Base-by-base conservation (phyloP, 176 grass and related monocot species). In the Oryza rufipogon region DNA sequence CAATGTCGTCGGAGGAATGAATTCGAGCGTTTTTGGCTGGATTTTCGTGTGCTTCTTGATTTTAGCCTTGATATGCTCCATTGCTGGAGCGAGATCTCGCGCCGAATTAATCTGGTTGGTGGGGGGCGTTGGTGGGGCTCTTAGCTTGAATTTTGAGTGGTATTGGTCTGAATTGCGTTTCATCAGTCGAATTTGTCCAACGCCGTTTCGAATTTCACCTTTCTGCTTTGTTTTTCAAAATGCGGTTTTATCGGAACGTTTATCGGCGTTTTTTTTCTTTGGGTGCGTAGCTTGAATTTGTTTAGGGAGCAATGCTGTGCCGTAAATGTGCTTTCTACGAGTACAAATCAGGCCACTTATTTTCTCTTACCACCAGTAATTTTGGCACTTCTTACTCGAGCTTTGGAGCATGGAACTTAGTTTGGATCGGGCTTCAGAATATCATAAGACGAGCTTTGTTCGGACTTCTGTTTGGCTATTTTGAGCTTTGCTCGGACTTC, bases 41-140 rank as follows among this genome's bases (percentile, higher is more conserved):
- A 68, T 68, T 74, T 32, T 66, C 6, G 11, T 1, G 13, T 54
- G 4, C 22, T 67, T 73, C 7, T 45, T 81, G 5, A 8, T 12
- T 61, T 70, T 7, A 9, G 14, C 64, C 16, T 71, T 13, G 65
- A 39, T 63, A 13, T 68, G 65, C 13, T 78, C 22, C 30, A 69
- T 51, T 70, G 64, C 64, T 26, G 41, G 12, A 25, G 32, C 34
- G 84, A 86, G 89, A 84, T 87, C 85, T 87, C 70, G 80, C 34
- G 52, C 16, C 10, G 12, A 76, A 25, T 67, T 79, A 0, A 0
- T 76, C 32, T 52, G 30, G 11, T 22, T 66, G 1, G 3, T 65
- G 64, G 70, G 48, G 12, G 30, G 30, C 30, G 7, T 22, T 66
- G 1, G 3, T 65, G 64, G 70, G 48, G 12, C 14, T 51, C 70